phyloP scores from a whole-genome alignment of 345 rosid species.

The Heritiera fomes region DNA sequence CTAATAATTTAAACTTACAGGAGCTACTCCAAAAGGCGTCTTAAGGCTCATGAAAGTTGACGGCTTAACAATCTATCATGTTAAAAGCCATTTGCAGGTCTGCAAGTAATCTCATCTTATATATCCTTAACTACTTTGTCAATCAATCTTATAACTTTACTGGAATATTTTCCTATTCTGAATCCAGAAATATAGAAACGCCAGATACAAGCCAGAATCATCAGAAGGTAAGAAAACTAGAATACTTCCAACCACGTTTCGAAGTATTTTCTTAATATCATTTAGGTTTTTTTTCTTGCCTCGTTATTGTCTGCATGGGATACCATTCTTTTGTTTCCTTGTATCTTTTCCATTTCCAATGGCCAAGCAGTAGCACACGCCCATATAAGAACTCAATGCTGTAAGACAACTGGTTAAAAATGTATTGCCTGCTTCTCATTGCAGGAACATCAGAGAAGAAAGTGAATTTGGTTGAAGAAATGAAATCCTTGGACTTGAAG shows the following conservation, averaged over 20 bases:
- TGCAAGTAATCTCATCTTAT: slow-evolving; percentile 10
- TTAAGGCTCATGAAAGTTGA: slow-evolving; percentile 77
- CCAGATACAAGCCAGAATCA: slow-evolving; percentile 81
- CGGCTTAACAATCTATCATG: slow-evolving; percentile 88
- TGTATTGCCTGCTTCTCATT: slow-evolving; percentile 22
- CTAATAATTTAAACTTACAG: slow-evolving; percentile 41
- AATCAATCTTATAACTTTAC: slow-evolving; percentile 17
- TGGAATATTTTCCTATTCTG: slow-evolving; percentile 20
- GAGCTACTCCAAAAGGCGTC: slow-evolving; percentile 95
- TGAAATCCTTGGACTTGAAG: slow-evolving; percentile 73
- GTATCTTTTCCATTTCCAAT: background rate
- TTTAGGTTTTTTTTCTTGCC: background rate
- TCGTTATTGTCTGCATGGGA: background rate
- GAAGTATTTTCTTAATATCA: background rate
- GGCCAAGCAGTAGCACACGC: background rate
- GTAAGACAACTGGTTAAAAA: slow-evolving; percentile 6
- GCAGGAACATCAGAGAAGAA: slow-evolving; percentile 64
- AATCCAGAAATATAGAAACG: slow-evolving; percentile 90
- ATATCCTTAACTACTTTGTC: slow-evolving; percentile 15
- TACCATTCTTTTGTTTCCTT: background rate
- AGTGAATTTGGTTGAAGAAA: slow-evolving; percentile 49
- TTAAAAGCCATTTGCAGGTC: slow-evolving; percentile 98
- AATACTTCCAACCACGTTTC: background rate
- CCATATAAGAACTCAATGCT: background rate
- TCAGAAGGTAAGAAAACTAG: slow-evolving; percentile 44